These are phyloP conservation scores for Yamadazyma conglobata DNA, from an alignment of 1,139 yeast species.

Conservation along the genomic window DNA sequence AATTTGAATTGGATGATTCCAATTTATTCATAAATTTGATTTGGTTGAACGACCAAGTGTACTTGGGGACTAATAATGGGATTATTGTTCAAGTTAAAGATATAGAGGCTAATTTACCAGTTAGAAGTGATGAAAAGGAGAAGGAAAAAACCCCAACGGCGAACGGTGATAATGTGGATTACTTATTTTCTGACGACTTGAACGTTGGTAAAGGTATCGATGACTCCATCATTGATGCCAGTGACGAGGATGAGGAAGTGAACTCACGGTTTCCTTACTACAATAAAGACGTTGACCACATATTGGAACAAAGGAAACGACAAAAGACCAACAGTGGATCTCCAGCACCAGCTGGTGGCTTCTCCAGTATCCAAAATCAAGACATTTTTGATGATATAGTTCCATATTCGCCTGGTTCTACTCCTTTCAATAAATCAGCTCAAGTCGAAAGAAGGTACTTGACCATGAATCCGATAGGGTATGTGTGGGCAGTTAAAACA, in stretches of 20 bases:
- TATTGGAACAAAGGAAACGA: conserved; percentile 23
- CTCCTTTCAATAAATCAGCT: conserved; percentile 60
- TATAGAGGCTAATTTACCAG: conserved; percentile 20
- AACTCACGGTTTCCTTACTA: conserved; percentile 16
- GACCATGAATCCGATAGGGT: conserved; percentile 78
- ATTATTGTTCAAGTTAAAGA: conserved; percentile 25
- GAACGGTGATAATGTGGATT: conserved; percentile 12
- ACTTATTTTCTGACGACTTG: conserved; percentile 4
- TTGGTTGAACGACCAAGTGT: conserved; percentile 25
- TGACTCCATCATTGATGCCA: conserved; percentile 6
- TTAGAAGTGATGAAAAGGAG: conserved; percentile 15
- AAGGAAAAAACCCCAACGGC: conserved; percentile 7
- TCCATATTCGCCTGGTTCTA: conserved; percentile 75
- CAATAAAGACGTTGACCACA: conserved; percentile 17
- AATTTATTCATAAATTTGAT: conserved; percentile 18
- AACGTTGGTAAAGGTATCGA: conserved; percentile 3
- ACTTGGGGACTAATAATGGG: conserved; percentile 58
- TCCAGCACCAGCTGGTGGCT: conserved; percentile 1
- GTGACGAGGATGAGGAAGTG: conserved; percentile 13
- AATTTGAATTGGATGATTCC: background rate
- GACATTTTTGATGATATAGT: conserved; percentile 7
- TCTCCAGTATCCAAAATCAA: conserved; percentile 5
- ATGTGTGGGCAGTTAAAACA: conserved; percentile 68
- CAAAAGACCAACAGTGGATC: conserved; percentile 19
- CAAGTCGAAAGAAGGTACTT: conserved; percentile 60